Conservation (phyloP, 2,329 filamentous ascomycete genomes). For the Aspergillus oerlinghausenensis region DNA sequence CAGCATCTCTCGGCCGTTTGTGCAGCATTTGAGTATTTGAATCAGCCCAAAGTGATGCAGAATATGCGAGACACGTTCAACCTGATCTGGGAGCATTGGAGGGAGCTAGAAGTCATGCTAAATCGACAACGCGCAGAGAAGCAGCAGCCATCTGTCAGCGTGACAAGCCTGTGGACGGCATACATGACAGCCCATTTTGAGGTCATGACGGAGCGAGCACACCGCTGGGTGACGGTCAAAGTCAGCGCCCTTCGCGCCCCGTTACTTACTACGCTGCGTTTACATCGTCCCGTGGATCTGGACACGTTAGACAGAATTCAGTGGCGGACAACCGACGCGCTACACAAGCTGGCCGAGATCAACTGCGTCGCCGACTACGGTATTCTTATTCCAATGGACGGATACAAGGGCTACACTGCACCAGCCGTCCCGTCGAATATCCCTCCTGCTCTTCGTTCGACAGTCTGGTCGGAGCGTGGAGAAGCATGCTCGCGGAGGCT, state of each 20-base stretch:
- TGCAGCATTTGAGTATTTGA: slow-evolving; percentile 23
- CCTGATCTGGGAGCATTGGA: slow-evolving; percentile 16
- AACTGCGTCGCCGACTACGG: slow-evolving; percentile 14
- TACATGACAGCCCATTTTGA: slow-evolving; percentile 19
- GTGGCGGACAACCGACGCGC: slow-evolving; percentile 9
- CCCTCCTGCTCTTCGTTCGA: neutral
- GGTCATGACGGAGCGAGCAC: slow-evolving; percentile 19
- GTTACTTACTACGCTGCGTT: slow-evolving; percentile 7
- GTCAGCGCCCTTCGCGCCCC: slow-evolving; percentile 11
- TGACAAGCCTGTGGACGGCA: slow-evolving; percentile 18
- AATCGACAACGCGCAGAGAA: slow-evolving; percentile 10
- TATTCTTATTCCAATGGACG: slow-evolving; percentile 23
- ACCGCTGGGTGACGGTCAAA: slow-evolving; percentile 19
- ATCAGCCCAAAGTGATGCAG: slow-evolving; percentile 4
- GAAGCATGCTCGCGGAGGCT: slow-evolving; percentile 7
- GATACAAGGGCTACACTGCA: slow-evolving; percentile 16
- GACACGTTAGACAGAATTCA: slow-evolving; percentile 9
- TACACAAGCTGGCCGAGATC: slow-evolving; percentile 13
- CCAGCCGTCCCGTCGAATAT: neutral
- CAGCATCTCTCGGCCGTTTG: slow-evolving; percentile 21
- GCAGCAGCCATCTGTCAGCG: slow-evolving; percentile 6
- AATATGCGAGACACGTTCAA: slow-evolving; percentile 23
- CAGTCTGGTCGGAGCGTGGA: neutral
- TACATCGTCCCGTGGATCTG: slow-evolving; percentile 1
- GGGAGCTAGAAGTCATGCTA: slow-evolving; percentile 10